Evolutionary conservation across 108 stramenopile species (phyloP).

Genomic region (Chaetoceros muelleri): DNA sequence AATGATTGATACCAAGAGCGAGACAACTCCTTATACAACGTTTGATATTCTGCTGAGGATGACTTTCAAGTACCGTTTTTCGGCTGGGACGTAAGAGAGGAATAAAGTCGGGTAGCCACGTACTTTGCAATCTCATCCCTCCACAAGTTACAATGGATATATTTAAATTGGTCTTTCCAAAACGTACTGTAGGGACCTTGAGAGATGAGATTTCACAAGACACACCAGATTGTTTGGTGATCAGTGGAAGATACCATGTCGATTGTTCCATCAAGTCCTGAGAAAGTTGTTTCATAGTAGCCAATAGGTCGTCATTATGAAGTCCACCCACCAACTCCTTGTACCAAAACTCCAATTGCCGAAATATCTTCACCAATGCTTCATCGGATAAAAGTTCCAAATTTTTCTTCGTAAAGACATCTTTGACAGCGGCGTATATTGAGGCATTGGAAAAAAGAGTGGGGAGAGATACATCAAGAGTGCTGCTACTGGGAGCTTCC

Average conservation of each 20-base stretch:
- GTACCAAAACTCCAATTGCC: slow-evolving; percentile 49
- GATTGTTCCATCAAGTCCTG: slow-evolving; percentile 8
- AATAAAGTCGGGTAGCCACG: slow-evolving; percentile 46
- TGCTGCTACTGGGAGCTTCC: too few relatives aligned
- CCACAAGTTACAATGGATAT: slow-evolving; percentile 75
- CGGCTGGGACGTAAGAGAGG: slow-evolving; percentile 26
- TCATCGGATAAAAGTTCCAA: slow-evolving; percentile 25
- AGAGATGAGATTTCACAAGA: slow-evolving; percentile 4
- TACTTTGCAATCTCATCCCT: slow-evolving; percentile 35
- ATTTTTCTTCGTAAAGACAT: not conserved
- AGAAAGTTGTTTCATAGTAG: slow-evolving; percentile 14
- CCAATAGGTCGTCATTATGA: slow-evolving; percentile 14
- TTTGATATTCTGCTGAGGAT: slow-evolving; percentile 34
- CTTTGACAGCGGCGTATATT: not conserved
- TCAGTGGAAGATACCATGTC: slow-evolving; percentile 12
- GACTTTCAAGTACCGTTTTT: slow-evolving; percentile 20
- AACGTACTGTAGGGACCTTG: slow-evolving; percentile 39
- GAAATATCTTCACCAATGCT: slow-evolving; percentile 33
- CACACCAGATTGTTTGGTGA: not conserved
- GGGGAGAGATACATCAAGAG: not conserved
- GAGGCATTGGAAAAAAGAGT: not conserved
- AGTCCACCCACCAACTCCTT: slow-evolving; percentile 7
- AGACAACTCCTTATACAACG: slow-evolving; percentile 31
- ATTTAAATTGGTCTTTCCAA: slow-evolving; percentile 52
- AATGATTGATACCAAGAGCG: slow-evolving; percentile 58